Conservation (phyloP, 352 stramenopile species). For the Phytophthora crassamura region DNA sequence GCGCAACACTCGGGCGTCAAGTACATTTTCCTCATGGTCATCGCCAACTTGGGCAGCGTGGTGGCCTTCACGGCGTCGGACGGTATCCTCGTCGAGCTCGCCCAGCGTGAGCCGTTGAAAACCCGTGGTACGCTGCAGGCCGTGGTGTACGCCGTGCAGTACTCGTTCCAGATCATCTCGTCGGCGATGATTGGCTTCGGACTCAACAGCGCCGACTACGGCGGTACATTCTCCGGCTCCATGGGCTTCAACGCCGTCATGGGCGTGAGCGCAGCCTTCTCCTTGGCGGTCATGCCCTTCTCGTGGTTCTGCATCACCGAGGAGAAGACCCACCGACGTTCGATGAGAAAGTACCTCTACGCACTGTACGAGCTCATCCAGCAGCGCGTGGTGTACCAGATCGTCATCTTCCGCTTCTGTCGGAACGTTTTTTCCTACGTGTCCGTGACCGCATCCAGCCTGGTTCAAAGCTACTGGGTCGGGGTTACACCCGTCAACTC, state of each 20-base stretch:
- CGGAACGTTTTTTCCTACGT: constrained; percentile 34
- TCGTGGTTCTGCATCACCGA: constrained; percentile 43
- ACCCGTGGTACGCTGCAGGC: constrained; percentile 39
- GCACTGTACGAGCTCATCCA: constrained; percentile 38
- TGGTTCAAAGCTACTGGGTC: constrained; percentile 36
- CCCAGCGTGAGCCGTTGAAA: constrained; percentile 42
- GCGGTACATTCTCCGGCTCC: constrained; percentile 36
- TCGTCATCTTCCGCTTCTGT: constrained; percentile 43
- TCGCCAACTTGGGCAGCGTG: constrained; percentile 69
- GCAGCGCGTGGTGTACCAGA: constrained; percentile 38
- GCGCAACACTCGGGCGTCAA: constrained; percentile 40
- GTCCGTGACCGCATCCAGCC: constrained; percentile 24
- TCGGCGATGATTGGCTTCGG: constrained; percentile 37
- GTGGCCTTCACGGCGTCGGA: constrained; percentile 65
- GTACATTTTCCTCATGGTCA: constrained; percentile 60
- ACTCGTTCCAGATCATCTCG: constrained; percentile 36
- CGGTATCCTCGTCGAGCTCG: constrained; percentile 50
- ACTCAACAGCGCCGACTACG: constrained; percentile 46
- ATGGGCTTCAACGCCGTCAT: constrained; percentile 44
- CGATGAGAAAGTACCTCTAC: constrained; percentile 26
- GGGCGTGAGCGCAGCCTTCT: constrained; percentile 28
- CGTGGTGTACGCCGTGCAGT: constrained; percentile 39
- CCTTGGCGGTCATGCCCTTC: constrained; percentile 31
- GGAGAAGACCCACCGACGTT: constrained; percentile 26
- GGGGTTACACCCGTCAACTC: constrained; percentile 34